Conservation (phyloP, 192 early-diverging fungal genomes). For the Backusella australiensis region DNA sequence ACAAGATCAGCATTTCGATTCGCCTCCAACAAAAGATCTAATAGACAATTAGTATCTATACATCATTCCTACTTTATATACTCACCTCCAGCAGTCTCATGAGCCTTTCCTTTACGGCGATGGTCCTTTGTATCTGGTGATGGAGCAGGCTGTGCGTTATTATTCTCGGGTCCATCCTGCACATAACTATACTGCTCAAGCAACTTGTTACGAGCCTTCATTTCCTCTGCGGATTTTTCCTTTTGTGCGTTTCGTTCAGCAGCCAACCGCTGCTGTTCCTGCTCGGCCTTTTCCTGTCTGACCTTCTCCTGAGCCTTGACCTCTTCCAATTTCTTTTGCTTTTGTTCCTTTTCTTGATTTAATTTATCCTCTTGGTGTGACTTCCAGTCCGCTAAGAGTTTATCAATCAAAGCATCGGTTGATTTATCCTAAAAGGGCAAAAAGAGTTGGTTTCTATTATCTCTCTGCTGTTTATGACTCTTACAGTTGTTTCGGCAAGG, state of each 20-base stretch:
- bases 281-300: background rate
- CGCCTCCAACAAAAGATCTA: conserved; percentile 39
- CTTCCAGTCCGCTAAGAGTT: conserved; percentile 45
- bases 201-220: conserved; percentile 45
- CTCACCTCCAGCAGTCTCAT: background rate
- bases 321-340: conserved; percentile 22
- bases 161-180: conserved; percentile 52
- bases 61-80: background rate
- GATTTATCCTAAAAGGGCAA: conserved; percentile 35
- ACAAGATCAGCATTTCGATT: conserved; percentile 61
- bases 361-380: conserved; percentile 37
- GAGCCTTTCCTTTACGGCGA: background rate
- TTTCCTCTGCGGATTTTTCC: conserved; percentile 35
- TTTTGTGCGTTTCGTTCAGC: background rate
- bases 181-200: conserved; percentile 64
- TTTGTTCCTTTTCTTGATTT: conserved; percentile 33
- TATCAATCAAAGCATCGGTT: conserved; percentile 40
- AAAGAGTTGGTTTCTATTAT: background rate
- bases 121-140: background rate
- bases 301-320: conserved; percentile 19
- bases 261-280: background rate
- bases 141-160: background rate
- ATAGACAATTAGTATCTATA: background rate
- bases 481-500: conserved; percentile 54
- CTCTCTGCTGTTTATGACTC: background rate